phyloP scores from a whole-genome alignment of 371 early-diverging fungal species.

The Entomophthora muscae region DNA sequence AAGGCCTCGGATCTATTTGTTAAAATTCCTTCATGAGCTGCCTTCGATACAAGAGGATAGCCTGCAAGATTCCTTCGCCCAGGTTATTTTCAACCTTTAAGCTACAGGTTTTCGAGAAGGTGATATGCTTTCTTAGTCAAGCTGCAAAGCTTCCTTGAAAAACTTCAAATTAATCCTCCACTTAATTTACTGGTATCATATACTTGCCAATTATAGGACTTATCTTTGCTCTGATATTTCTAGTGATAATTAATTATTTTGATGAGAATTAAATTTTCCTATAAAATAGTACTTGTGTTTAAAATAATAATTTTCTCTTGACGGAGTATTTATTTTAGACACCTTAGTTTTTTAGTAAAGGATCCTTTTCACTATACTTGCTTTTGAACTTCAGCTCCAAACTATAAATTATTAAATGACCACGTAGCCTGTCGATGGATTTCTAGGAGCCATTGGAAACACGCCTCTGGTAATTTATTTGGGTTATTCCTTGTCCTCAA shows the following conservation, averaged over 20 bases:
- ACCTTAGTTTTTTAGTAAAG: background rate
- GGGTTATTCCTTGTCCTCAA: background rate
- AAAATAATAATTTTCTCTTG: background rate
- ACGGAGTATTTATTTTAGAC: background rate
- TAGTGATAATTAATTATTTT: background rate
- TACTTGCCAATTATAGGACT: background rate
- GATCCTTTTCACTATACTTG: background rate
- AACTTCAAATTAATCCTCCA: background rate
- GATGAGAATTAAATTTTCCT: background rate
- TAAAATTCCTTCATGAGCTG: too few relatives aligned
- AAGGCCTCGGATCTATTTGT: too few relatives aligned
- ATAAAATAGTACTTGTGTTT: background rate
- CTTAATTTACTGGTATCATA: background rate
- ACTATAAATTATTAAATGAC: background rate
- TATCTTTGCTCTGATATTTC: too few relatives aligned
- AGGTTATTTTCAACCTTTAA: background rate
- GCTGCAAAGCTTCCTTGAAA: too few relatives aligned
- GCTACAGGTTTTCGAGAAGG: background rate
- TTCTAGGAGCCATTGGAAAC: conserved; percentile 84
- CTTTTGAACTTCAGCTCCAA: background rate
- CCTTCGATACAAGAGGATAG: too few relatives aligned
- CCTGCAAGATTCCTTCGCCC: too few relatives aligned
- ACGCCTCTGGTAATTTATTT: conserved; percentile 58
- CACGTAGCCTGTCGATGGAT: conserved; percentile 30
- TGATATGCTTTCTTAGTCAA: too few relatives aligned